phyloP scores from a whole-genome alignment of 2,329 filamentous ascomycete genomes.

The Graphiopsis chlorocephala region DNA sequence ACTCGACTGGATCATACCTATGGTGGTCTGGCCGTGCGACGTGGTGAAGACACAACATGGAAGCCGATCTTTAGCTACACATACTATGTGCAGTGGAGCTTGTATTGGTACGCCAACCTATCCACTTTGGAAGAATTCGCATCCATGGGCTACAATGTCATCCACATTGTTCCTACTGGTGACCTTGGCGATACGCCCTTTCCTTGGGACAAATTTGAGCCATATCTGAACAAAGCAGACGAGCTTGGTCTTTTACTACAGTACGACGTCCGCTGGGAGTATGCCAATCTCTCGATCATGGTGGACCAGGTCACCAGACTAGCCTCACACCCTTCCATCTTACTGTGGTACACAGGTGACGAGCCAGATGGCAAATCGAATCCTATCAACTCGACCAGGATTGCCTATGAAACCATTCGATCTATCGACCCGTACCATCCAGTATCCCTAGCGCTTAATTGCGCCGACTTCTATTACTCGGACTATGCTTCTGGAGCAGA shows the following conservation, averaged over 20 bases:
- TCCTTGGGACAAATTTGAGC: slow-evolving; percentile 37
- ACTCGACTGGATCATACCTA: slow-evolving; percentile 46
- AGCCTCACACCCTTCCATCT: slow-evolving; percentile 34
- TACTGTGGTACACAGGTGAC: slow-evolving; percentile 50
- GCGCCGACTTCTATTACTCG: slow-evolving; percentile 58
- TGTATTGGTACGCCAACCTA: slow-evolving; percentile 29
- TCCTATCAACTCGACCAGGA: slow-evolving; percentile 47
- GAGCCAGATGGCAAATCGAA: slow-evolving; percentile 57
- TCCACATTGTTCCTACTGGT: slow-evolving; percentile 38
- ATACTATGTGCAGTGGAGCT: slow-evolving; percentile 44
- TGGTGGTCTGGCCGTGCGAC: slow-evolving; percentile 43
- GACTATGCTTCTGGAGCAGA: slow-evolving; percentile 55
- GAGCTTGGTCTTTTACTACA: slow-evolving; percentile 46
- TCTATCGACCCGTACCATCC: slow-evolving; percentile 60
- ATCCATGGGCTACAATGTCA: slow-evolving; percentile 45
- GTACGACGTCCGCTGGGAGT: slow-evolving; percentile 44
- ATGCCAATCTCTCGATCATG: slow-evolving; percentile 38
- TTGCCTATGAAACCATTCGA: slow-evolving; percentile 46
- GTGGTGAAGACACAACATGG: slow-evolving; percentile 32
- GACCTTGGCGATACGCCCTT: slow-evolving; percentile 35
- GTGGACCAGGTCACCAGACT: slow-evolving; percentile 36
- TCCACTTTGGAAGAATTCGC: slow-evolving; percentile 39
- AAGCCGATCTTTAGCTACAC: slow-evolving; percentile 45
- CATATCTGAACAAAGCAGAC: slow-evolving; percentile 44
- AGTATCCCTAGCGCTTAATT: slow-evolving; percentile 58